A percentile compares a stretch with the other conserved stretches of the same genome.
These are phyloP conservation scores for Mrakia frigida DNA, from an alignment of 768 basidiomycete species.

Conservation along the genomic window DNA sequence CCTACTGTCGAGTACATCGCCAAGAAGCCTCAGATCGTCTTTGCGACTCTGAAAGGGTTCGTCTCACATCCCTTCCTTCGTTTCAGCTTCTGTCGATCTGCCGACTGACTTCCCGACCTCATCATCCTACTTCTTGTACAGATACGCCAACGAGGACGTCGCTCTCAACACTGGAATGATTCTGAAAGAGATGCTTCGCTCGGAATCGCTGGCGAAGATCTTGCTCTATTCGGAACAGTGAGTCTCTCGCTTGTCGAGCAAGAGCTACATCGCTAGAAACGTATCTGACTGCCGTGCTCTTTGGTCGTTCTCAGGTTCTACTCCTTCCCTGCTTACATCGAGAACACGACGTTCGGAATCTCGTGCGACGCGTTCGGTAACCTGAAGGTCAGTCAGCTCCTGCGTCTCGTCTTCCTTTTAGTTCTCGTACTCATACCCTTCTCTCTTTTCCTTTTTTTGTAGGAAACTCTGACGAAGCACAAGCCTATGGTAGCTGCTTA, in stretches of 20 bases:
- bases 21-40: conserved; percentile 65
- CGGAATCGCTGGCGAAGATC: conserved; percentile 84
- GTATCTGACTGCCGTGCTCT: too few relatives aligned
- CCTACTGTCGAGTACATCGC: conserved; percentile 94
- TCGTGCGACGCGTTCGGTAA: conserved; percentile 98
- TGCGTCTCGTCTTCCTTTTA: background rate
- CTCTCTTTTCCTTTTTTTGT: background rate
- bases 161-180: conserved; percentile 98
- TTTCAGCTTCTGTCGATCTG: background rate
- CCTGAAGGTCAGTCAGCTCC: conserved; percentile 56
- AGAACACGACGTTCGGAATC: conserved; percentile 94
- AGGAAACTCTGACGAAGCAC: conserved; percentile 90
- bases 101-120: too few relatives aligned
- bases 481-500: conserved; percentile 98
- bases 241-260: conserved; percentile 42
- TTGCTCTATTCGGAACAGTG: conserved; percentile 90
- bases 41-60: conserved; percentile 70
- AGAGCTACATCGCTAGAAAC: too few relatives aligned
- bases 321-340: conserved; percentile 91
- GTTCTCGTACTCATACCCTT: background rate
- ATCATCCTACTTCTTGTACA: conserved; percentile 28
- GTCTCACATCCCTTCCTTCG: conserved; percentile 18
- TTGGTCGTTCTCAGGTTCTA: conserved; percentile 72
- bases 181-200: conserved; percentile 89
- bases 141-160: conserved; percentile 92